Base-by-base conservation (phyloP, 2,329 filamentous ascomycete genomes). In the Fusarium napiforme region DNA sequence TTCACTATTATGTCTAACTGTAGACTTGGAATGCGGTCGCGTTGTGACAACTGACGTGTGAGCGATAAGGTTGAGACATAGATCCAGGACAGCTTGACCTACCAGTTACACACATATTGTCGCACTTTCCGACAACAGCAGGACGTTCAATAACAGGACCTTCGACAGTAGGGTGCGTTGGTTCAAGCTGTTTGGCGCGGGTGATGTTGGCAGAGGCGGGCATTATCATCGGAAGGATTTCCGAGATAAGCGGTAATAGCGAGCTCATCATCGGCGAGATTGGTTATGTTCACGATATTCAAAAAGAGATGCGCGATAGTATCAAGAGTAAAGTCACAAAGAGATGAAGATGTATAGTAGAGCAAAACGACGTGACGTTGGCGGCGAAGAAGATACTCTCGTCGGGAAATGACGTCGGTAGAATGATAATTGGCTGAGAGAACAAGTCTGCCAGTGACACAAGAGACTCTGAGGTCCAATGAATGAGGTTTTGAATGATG, bases 1-100 rank as follows among this genome's bases (percentile, higher is more conserved):
- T 77, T 90, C 87, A 61, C 91, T 91, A 75, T 93, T 91, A 76
- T 94, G 92, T 71, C 92, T 91, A 28, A 94, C 85, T 10, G 88
- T 87, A 1, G 90, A 90, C 5, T 86, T 82, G 34, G 89, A 89
- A 59, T 88, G 86, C 11, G 92, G 90, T 72, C 89, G 88, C 5
- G 91, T 88, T 43, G 90, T 87, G 81, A 93, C 86, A 15, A 93
- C 88, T 89, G 30, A 23, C 2, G 14, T 28, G 49, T 73, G 28
- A 74, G 60, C 43, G 23, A 7, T 34, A 14, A 23, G 36, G 12
- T 19, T 21, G 26, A 32, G 37, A 3, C 3, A 14, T 28, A 14
- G 30, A 34, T 53, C 37, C 3, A 39, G 50, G 57, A 55, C 32
- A 58, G 2, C 12, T 36, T 21, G n/a, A 26, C 88, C 83, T 81